phyloP scores from a whole-genome alignment of 2,329 filamentous ascomycete genomes.

The Nothophaeocryptopus gaeumannii region DNA sequence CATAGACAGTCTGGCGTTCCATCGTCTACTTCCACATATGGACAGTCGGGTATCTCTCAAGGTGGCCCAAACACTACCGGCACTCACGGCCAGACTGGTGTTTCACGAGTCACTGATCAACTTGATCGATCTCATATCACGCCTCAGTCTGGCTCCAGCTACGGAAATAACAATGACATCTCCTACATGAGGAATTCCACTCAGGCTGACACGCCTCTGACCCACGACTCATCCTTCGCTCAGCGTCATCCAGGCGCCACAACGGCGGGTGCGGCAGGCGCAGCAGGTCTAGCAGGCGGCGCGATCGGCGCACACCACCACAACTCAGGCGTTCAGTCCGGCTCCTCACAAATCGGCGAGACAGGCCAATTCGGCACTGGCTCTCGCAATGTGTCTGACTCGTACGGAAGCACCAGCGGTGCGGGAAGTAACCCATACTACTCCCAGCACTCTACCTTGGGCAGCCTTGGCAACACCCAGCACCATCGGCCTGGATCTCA shows the following conservation, averaged over 20 bases:
- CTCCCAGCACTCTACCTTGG: too few relatives aligned
- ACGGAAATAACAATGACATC: slow-evolving; percentile 1
- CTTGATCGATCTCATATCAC: too few relatives aligned
- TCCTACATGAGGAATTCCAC: neutral
- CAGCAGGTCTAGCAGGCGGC: slow-evolving; percentile 8
- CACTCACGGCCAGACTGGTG: slow-evolving; percentile 4
- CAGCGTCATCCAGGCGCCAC: slow-evolving; percentile 14
- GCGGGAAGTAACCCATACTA: too few relatives aligned
- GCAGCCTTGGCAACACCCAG: too few relatives aligned
- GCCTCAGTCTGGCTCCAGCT: neutral
- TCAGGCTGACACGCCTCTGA: slow-evolving; percentile 10
- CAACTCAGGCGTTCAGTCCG: neutral
- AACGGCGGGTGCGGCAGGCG: slow-evolving; percentile 7
- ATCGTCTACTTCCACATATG: too few relatives aligned
- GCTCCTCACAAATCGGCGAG: too few relatives aligned
- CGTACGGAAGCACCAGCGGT: too few relatives aligned
- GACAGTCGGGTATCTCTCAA: neutral
- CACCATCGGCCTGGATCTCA: too few relatives aligned
- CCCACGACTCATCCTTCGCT: slow-evolving; percentile 14
- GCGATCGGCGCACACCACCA: neutral
- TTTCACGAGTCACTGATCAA: too few relatives aligned
- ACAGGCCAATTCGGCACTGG: too few relatives aligned
- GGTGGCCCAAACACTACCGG: neutral
- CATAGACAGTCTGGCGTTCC: too few relatives aligned
- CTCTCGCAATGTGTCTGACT: too few relatives aligned